These are phyloP conservation scores for Chaetomium sp. DNA, from an alignment of 2,329 filamentous ascomycete species.

Conservation along the genomic window DNA sequence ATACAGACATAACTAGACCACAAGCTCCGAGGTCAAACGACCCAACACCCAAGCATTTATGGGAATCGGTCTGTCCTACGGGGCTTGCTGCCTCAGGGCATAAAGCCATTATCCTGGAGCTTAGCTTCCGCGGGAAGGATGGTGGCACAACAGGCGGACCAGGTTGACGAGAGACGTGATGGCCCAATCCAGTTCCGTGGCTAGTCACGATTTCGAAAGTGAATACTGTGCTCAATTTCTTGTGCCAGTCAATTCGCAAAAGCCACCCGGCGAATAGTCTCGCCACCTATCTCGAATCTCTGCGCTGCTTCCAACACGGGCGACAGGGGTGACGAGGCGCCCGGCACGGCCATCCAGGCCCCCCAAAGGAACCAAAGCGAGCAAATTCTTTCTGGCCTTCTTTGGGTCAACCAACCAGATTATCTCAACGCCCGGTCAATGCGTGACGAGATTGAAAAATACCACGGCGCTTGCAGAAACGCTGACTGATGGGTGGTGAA, in stretches of 20 bases:
- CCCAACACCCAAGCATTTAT: too few species aligned
- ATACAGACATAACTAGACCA: too few species aligned
- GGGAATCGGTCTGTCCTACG: too few species aligned
- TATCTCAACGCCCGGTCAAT: slow-evolving; percentile 15
- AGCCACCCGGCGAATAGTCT: not conserved
- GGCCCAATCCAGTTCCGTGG: slow-evolving; percentile 17
- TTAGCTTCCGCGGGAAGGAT: too few species aligned
- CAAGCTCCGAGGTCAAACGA: too few species aligned
- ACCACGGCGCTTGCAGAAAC: slow-evolving; percentile 17
- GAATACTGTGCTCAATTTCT: too few species aligned
- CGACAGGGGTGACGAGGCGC: slow-evolving; percentile 6
- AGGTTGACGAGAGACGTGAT: not conserved
- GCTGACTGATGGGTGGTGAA: slow-evolving; percentile 1
- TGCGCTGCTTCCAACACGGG: not conserved
- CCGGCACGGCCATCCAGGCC: slow-evolving; percentile 2
- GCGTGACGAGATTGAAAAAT: slow-evolving; percentile 16
- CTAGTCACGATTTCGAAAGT: too few species aligned
- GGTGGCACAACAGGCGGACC: too few species aligned
- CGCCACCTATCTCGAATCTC: slow-evolving; percentile 3
- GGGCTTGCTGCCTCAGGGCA: too few species aligned
- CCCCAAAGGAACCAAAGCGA: not conserved
- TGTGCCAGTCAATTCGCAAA: too few species aligned
- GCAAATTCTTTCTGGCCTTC: slow-evolving; percentile 2
- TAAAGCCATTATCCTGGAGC: too few species aligned
- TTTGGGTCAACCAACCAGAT: slow-evolving; percentile 17